Base-by-base conservation (phyloP, 371 early-diverging fungal species). In the Mucor indicus region DNA sequence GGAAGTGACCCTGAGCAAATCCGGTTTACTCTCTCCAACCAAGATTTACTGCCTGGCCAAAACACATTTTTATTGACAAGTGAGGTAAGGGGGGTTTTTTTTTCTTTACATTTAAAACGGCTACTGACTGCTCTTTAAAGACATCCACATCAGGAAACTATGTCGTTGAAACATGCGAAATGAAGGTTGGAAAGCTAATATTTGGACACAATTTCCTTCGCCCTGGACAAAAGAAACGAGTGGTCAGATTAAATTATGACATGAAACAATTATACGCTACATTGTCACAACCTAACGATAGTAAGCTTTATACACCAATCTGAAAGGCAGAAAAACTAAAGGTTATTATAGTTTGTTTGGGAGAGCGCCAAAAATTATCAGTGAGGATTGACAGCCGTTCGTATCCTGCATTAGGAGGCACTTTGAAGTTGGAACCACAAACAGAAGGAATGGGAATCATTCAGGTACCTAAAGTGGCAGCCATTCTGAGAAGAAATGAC, bases 91-190 rank as follows among this genome's bases (percentile, higher is more conserved):
- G 17, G 7, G 19, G 27, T 7, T 15, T 15, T 25, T 13, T 24
- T 45, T 22, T 33, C 23, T 35, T 16, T 31, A 10, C 12, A 25
- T 32, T 22, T 15, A 24, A 15, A 12, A 3, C 19, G 22, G 16
- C 16, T 2, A n/a, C n/a, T n/a, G n/a, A n/a, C n/a, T n/a, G 23
- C 13, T 25, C 24, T 41, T 21, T 46, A 40, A 58, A 81, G 79
- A 79, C 79, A 6, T 75, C 81, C 0, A 78, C 86, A 0, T 75
- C 79, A 23, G 84, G 85, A 24, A 77, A 80, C 32, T 84, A 84
- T 54, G 79, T 78, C 3, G 71, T 81, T 12, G 85, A 85, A 45
- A 77, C 75, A n/a, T 77, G 79, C 30, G 71, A 79, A 39, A 56
- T 85, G 69, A 62, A 59, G 44, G 57, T 78, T 19, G 84, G 85